Conservation (phyloP, 176 grass and related monocot genomes). For the Typha latifolia region DNA sequence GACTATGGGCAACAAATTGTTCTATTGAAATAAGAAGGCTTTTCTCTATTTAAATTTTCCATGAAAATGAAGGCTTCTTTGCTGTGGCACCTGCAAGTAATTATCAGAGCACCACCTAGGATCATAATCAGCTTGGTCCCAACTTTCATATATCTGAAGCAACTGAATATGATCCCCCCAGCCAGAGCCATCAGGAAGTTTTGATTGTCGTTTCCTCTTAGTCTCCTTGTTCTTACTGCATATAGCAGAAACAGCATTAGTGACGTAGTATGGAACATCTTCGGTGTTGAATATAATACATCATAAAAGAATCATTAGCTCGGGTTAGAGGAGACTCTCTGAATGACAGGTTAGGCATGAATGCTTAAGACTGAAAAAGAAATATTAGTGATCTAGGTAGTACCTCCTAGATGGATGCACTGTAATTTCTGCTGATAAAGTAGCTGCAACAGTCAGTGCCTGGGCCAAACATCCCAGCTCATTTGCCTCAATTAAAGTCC, state of each 20-base stretch:
- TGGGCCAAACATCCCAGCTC: slow-evolving; percentile 79
- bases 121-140: slow-evolving; percentile 80
- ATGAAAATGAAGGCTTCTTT: background rate
- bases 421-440: slow-evolving; percentile 89
- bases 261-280: slow-evolving; percentile 2
- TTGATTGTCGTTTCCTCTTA: slow-evolving; percentile 65
- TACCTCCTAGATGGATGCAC: slow-evolving; percentile 48
- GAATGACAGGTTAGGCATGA: background rate
- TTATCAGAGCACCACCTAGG: slow-evolving; percentile 73
- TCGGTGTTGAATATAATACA: background rate
- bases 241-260: slow-evolving; percentile 15
- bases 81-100: slow-evolving; percentile 64
- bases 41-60: background rate
- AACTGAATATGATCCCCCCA: slow-evolving; percentile 97
- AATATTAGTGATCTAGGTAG: background rate
- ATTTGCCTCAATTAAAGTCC: slow-evolving; percentile 91
- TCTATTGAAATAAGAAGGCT: background rate
- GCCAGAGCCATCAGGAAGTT: slow-evolving; percentile 84
- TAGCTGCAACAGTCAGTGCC: slow-evolving; percentile 79
- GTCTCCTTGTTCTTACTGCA: slow-evolving; percentile 58
- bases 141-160: slow-evolving; percentile 93
- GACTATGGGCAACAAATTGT: no score
- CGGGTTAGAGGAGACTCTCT: background rate
- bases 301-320: background rate
- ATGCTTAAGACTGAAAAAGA: background rate